These are phyloP conservation scores for Pochonia chlamydosporia DNA, from an alignment of 2,329 filamentous ascomycete species.

Conservation along the genomic window DNA sequence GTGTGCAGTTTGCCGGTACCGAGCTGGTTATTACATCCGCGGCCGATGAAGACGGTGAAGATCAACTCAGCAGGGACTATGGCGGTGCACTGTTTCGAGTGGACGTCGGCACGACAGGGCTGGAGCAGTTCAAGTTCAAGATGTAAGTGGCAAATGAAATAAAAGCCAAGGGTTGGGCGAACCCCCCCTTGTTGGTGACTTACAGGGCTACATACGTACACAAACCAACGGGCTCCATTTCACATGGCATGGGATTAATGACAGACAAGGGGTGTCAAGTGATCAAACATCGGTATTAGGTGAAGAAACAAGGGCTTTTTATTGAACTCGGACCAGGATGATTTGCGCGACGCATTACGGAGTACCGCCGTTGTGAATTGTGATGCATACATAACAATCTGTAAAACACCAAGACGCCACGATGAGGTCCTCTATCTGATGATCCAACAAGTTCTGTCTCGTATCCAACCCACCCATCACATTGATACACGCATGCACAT, in stretches of 20 bases:
- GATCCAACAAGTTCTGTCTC: neutral
- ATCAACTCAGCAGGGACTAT: slow-evolving; percentile 55
- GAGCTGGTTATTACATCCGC: slow-evolving; percentile 77
- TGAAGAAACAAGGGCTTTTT: no score
- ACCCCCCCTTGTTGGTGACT: no score
- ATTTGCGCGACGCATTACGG: no score
- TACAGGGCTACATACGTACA: no score
- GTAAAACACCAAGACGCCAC: neutral
- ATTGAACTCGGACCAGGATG: no score
- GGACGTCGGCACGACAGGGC: slow-evolving; percentile 66
- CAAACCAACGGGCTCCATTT: no score
- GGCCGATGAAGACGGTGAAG: slow-evolving; percentile 54
- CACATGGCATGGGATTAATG: neutral
- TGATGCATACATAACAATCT: no score
- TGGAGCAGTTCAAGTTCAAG: slow-evolving; percentile 60
- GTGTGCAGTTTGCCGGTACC: slow-evolving; percentile 70
- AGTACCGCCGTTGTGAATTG: no score
- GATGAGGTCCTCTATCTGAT: neutral
- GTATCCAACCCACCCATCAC: neutral
- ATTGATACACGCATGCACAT: neutral
- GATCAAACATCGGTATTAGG: neutral
- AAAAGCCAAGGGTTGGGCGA: no score
- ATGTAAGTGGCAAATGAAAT: slow-evolving; percentile 23
- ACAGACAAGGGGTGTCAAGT: neutral
- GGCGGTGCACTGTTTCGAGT: slow-evolving; percentile 71